Conservation (phyloP, 2,329 filamentous ascomycete species). For the Tetracladium maxilliforme region DNA sequence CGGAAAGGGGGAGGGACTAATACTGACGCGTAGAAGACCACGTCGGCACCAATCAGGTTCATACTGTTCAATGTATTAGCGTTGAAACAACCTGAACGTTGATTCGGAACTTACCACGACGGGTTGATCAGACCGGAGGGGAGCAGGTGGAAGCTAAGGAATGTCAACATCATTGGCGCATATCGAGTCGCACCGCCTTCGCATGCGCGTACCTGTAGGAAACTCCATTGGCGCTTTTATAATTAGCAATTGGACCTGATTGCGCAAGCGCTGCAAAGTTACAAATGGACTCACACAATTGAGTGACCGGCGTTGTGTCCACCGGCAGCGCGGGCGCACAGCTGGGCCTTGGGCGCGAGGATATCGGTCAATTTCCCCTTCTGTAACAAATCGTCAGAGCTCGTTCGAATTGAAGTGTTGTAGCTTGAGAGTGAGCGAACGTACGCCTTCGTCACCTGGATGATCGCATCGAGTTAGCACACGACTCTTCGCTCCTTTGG, state of each 20-base stretch:
- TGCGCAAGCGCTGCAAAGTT: constrained; percentile 1
- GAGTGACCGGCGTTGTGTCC: constrained; percentile 39
- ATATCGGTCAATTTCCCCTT: constrained; percentile 46
- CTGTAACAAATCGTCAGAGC: no score
- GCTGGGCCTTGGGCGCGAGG: constrained; percentile 24
- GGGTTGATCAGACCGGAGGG: constrained; percentile 61
- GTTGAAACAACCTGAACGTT: no score
- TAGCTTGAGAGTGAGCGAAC: no score
- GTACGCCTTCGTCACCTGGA: no score
- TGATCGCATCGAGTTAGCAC: no score
- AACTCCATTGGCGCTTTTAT: constrained; percentile 17
- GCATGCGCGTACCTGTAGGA: constrained; percentile 23
- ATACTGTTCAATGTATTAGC: no score
- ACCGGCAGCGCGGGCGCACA: constrained; percentile 36
- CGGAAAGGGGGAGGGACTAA: no score
- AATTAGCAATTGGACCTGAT: constrained; percentile 1
- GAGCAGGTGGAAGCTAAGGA: constrained; percentile 46
- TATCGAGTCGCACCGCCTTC: constrained; percentile 27
- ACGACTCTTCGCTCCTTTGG: no score
- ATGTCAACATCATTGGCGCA: no score
- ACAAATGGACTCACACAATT: constrained; percentile 1
- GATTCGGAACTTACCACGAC: no score
- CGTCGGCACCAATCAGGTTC: constrained; percentile 60
- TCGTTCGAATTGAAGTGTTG: no score
- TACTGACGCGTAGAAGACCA: constrained; percentile 51